phyloP scores from a whole-genome alignment of 306 rosid genomes.

The Dalbergia oliveri region DNA sequence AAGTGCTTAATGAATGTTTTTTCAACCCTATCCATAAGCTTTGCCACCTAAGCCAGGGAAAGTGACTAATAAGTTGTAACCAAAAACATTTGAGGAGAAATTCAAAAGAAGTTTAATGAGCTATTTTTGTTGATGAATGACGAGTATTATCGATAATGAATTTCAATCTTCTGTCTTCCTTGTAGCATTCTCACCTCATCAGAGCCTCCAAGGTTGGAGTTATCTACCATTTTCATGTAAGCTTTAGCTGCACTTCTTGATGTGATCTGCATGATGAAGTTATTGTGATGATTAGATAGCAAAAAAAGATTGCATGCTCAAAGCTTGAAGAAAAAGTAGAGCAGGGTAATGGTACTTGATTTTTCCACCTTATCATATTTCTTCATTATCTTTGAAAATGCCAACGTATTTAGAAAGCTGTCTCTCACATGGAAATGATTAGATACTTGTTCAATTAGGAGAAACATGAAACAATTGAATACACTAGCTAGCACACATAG shows the following conservation, averaged over 20 bases:
- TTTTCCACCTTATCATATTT: conserved; percentile 75
- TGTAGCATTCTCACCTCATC: conserved; percentile 61
- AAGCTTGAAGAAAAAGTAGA: background rate
- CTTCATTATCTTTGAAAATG: conserved; percentile 86
- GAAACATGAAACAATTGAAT: background rate
- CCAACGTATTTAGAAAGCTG: conserved; percentile 76
- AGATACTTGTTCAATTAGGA: background rate
- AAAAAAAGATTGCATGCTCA: background rate
- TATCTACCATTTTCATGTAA: conserved; percentile 78
- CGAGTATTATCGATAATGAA: background rate
- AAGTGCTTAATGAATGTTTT: conserved; percentile 57
- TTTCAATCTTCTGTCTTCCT: background rate
- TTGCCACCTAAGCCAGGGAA: conserved; percentile 46
- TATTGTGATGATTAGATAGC: background rate
- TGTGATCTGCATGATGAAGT: conserved; percentile 58
- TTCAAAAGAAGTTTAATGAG: background rate
- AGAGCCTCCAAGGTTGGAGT: conserved; percentile 71
- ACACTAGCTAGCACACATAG: background rate
- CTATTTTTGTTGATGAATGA: background rate
- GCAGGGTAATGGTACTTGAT: background rate
- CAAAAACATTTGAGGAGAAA: background rate
- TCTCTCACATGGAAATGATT: conserved; percentile 16
- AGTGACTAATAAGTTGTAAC: background rate
- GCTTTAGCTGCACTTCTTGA: conserved; percentile 65
- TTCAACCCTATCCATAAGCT: conserved; percentile 53